A percentile compares a stretch with the other conserved stretches of the same genome.
These are phyloP conservation scores for Cymbidium sinense DNA, from an alignment of 106 monocot genomes.

Conservation along the genomic window DNA sequence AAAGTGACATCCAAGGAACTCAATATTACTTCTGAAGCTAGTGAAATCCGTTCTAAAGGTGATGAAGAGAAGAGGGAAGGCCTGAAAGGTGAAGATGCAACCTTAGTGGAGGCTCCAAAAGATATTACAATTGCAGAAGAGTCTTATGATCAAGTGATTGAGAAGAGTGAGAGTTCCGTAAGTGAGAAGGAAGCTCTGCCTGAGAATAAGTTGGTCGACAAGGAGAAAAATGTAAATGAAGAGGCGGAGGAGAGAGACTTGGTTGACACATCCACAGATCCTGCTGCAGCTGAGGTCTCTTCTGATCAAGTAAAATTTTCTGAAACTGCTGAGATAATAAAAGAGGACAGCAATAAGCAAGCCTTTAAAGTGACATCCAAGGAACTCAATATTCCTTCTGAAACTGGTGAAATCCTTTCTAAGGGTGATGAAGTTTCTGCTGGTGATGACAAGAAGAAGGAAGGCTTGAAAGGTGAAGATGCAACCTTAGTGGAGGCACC, in stretches of 20 bases:
- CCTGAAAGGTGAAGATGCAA: slow-evolving; percentile 3
- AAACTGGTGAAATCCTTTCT: neutral
- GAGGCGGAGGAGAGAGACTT: too few relatives aligned
- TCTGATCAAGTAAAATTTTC: too few relatives aligned
- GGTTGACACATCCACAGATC: too few relatives aligned
- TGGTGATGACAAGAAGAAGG: slow-evolving; percentile 5
- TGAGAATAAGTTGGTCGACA: too few relatives aligned
- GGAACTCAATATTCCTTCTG: neutral
- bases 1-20: too few relatives aligned
- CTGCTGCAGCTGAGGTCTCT: too few relatives aligned
- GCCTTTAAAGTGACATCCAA: neutral
- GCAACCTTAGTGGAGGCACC: neutral
- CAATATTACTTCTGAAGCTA: too few relatives aligned
- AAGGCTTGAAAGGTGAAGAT: slow-evolving; percentile 9
- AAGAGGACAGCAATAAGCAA: neutral
- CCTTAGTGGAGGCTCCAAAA: neutral
- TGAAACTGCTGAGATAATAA: neutral
- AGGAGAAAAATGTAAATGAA: too few relatives aligned
- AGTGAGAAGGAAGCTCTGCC: neutral
- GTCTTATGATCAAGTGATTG: neutral
- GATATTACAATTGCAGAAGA: neutral
- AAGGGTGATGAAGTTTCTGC: neutral
- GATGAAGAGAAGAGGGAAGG: slow-evolving; percentile 8
- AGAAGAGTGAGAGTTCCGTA: neutral
- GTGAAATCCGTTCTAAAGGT: too few relatives aligned